Percentiles rank a stretch among this genome's conserved stretches.
Conservation (phyloP, 345 rosid species). For the Murraya koenigii region DNA sequence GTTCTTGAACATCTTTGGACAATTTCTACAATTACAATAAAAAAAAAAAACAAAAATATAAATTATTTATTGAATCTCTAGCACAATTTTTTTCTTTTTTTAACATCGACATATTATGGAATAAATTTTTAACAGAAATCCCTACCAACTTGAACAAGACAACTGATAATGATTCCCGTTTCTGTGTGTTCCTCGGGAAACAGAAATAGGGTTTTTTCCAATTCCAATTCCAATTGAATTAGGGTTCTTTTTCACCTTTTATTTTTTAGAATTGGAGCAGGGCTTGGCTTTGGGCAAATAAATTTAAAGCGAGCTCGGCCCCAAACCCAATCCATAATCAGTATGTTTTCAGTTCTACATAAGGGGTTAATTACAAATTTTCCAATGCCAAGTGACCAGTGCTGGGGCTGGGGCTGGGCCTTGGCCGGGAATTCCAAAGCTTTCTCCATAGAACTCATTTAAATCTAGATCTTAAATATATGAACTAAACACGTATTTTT, state of each 20-base stretch:
- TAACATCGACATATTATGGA: too few relatives aligned
- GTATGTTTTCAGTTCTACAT: too few relatives aligned
- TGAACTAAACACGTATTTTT: too few relatives aligned
- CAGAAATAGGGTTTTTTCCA: background rate
- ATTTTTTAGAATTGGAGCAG: background rate
- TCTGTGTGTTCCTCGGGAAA: background rate
- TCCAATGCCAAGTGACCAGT: too few relatives aligned
- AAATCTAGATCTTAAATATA: too few relatives aligned
- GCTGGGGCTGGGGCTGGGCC: too few relatives aligned
- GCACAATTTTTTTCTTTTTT: background rate
- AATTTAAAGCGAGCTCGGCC: background rate
- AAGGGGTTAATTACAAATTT: too few relatives aligned
- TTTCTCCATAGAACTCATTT: too few relatives aligned
- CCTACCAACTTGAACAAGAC: background rate
- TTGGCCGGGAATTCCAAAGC: too few relatives aligned
- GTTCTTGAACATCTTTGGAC: conserved; percentile 62
- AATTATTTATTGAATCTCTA: background rate
- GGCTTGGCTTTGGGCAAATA: background rate
- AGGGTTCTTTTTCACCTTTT: too few relatives aligned
- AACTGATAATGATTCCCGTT: background rate
- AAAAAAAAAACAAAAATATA: background rate
- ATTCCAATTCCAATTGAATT: too few relatives aligned
- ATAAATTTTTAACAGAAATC: too few relatives aligned
- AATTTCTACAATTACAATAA: background rate
- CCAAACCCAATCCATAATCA: background rate